These are phyloP conservation scores for Gossypium schwendimanii DNA, from an alignment of 441 rosid genomes.

Conservation along the genomic window DNA sequence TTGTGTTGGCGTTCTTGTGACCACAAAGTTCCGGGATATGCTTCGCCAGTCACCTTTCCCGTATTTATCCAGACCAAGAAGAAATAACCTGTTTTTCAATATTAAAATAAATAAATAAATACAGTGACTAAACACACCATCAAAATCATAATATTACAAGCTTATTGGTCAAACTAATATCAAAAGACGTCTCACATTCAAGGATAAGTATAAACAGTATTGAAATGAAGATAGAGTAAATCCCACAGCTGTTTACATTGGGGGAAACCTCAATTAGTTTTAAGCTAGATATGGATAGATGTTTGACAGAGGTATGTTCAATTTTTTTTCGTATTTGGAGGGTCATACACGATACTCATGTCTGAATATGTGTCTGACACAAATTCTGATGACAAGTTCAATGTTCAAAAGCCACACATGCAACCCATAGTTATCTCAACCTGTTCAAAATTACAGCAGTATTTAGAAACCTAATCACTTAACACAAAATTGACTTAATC, in stretches of 20 bases:
- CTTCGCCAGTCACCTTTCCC: constrained; percentile 99
- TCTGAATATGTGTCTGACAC: too few relatives aligned
- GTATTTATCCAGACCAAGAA: constrained; percentile 86
- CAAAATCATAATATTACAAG: not conserved
- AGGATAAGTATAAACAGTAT: not conserved
- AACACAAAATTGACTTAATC: not conserved
- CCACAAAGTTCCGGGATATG: constrained; percentile 89
- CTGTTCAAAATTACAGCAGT: not conserved
- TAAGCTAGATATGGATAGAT: not conserved
- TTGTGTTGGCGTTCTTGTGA: constrained; percentile 94
- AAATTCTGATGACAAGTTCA: not conserved
- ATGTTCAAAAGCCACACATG: not conserved
- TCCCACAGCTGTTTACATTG: not conserved
- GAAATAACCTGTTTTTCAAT: constrained; percentile 64
- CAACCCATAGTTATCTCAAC: too few relatives aligned
- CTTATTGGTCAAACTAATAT: constrained; percentile 1
- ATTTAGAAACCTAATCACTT: not conserved
- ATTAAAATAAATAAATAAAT: not conserved
- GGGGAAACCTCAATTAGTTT: not conserved
- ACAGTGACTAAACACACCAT: constrained; percentile 8
- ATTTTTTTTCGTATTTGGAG: too few relatives aligned
- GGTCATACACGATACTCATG: too few relatives aligned
- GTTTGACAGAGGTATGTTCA: too few relatives aligned
- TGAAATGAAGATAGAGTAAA: not conserved
- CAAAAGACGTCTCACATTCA: constrained; percentile 8